A percentile compares a stretch with the other conserved stretches of the same genome.
Evolutionary conservation across 208 protist species (phyloP).

Genomic region (Acanthamoeba culbertsoni): DNA sequence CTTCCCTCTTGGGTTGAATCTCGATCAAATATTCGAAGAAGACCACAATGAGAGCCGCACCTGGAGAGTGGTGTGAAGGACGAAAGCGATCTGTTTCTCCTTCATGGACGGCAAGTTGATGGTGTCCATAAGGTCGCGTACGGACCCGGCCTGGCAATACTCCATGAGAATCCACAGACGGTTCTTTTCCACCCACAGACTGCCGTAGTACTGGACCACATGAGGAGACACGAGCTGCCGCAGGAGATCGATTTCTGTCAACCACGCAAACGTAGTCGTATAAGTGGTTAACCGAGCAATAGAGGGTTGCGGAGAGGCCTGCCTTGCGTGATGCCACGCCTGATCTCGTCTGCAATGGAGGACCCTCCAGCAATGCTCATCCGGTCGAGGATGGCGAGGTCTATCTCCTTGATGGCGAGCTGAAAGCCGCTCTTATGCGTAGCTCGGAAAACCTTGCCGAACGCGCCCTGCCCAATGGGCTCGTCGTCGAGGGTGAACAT

Average conservation of each 20-base stretch:
- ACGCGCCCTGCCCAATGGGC: slow-evolving; percentile 51
- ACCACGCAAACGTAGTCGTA: neutral
- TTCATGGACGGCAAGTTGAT: slow-evolving; percentile 54
- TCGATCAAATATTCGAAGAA: neutral
- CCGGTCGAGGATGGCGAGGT: slow-evolving; percentile 35
- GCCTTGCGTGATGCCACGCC: slow-evolving; percentile 30
- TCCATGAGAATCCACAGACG: slow-evolving; percentile 59
- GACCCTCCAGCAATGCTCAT: neutral
- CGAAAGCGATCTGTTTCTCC: slow-evolving; percentile 52
- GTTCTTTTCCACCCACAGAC: neutral
- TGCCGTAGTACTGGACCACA: slow-evolving; percentile 60
- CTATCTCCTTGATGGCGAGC: slow-evolving; percentile 61
- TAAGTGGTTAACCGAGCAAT: too few species aligned
- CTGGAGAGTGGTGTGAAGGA: slow-evolving; percentile 38
- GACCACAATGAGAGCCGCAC: neutral
- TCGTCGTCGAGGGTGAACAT: neutral
- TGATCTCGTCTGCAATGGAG: neutral
- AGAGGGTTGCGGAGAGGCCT: neutral
- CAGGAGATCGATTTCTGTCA: slow-evolving; percentile 36
- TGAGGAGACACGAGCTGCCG: neutral
- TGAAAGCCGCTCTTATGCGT: slow-evolving; percentile 52
- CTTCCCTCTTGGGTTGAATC: neutral
- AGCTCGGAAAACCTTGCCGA: slow-evolving; percentile 43
- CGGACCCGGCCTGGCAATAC: slow-evolving; percentile 48
- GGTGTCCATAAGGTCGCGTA: slow-evolving; percentile 52